Evolutionary conservation across 192 early-diverging fungal genomes (phyloP).

Genomic region (Entomortierella parvispora): DNA sequence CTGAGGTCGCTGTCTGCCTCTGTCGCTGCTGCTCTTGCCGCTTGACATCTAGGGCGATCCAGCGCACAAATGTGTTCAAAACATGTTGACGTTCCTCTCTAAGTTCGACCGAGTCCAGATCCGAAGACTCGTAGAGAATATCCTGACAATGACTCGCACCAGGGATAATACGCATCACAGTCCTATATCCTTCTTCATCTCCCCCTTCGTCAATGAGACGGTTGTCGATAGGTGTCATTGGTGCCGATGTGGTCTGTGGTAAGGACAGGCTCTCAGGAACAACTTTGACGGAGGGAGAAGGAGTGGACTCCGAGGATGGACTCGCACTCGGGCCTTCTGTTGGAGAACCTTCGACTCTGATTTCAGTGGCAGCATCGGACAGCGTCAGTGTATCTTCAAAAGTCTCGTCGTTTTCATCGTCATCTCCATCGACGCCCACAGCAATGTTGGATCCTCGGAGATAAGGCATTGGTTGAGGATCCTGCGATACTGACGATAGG

Average conservation of each 20-base stretch:
- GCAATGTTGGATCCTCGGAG: too few species aligned
- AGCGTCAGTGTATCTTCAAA: neutral
- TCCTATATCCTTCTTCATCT: neutral
- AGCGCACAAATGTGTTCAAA: constrained; percentile 39
- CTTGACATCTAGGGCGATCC: constrained; percentile 33
- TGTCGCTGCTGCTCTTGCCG: neutral
- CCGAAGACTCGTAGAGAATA: constrained; percentile 38
- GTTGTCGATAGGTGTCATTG: neutral
- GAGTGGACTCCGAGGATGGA: too few species aligned
- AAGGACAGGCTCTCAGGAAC: too few species aligned
- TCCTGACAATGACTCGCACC: constrained; percentile 42
- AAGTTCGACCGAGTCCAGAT: constrained; percentile 19
- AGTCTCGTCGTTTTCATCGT: neutral
- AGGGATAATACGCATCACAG: constrained; percentile 29
- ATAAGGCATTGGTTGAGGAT: too few species aligned
- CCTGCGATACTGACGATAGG: too few species aligned
- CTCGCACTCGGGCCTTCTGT: too few species aligned
- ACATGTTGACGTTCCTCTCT: constrained; percentile 34
- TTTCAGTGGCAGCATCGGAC: neutral
- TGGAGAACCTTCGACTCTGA: neutral
- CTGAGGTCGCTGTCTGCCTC: neutral
- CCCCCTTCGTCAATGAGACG: neutral
- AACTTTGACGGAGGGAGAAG: too few species aligned
- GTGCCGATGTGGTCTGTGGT: too few species aligned
- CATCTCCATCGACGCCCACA: neutral